These are phyloP conservation scores for Alternaria sp. DNA, from an alignment of 2,329 filamentous ascomycete genomes.

Conservation along the genomic window DNA sequence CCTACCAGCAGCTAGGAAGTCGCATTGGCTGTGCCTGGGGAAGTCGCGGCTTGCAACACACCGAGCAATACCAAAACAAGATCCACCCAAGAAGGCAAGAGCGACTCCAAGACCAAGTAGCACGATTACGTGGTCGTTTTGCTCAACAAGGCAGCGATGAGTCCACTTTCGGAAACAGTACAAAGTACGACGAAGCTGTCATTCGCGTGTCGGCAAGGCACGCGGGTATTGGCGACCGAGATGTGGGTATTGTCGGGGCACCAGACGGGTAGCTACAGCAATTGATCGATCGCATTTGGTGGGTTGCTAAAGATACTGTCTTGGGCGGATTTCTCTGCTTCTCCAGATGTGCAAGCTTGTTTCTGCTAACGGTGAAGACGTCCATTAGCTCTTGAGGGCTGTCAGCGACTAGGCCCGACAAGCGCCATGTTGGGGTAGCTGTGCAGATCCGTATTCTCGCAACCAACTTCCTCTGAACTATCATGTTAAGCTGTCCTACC, in stretches of 20 bases:
- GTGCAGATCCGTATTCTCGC: background rate
- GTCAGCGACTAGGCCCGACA: background rate
- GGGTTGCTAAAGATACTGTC: background rate
- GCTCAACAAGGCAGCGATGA: background rate
- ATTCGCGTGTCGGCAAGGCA: conserved; percentile 12
- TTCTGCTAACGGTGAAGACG: background rate
- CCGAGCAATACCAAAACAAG: background rate
- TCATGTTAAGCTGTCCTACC: background rate
- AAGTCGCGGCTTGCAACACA: background rate
- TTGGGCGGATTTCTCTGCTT: background rate
- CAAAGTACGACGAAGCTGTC: conserved; percentile 8
- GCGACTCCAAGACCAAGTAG: background rate
- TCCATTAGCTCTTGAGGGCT: background rate
- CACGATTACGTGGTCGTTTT: background rate
- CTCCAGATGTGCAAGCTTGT: background rate
- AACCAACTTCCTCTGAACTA: background rate
- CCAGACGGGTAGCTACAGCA: background rate
- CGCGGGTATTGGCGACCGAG: background rate
- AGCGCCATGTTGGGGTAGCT: too few relatives aligned
- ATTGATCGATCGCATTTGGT: background rate
- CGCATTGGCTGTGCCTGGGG: background rate
- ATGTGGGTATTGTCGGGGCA: background rate
- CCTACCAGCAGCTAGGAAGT: background rate
- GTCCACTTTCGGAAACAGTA: background rate
- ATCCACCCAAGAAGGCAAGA: background rate